Evolutionary conservation across 2,329 filamentous ascomycete species (phyloP), one percentile per base, ranked within the genome.

Genomic region (Cytospora schulzeri): DNA sequence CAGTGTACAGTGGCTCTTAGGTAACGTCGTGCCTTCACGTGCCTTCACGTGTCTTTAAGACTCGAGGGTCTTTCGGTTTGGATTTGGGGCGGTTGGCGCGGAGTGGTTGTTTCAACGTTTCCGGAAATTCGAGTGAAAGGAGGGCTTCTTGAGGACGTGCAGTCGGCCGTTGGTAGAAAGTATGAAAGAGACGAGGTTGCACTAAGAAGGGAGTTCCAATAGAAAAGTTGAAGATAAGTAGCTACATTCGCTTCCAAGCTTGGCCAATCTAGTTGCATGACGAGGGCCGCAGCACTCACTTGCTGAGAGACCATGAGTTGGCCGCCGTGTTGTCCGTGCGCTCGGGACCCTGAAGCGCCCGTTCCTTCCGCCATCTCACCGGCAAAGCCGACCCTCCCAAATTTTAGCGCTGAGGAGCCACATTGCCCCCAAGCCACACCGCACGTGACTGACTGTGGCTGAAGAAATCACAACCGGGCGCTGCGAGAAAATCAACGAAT

Each of bases 211-310:
- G 17, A 48, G 61, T 61, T 66, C 48, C 59, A 62, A 64, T 60
- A 58, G 54, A 48, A 38, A 57, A 63, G 60, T 53, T 63, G 41
- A 57, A 55, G 64, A 63, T 52, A 58, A 64, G 53, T 57, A 38
- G 53, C 60, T 62, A 54, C 55, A 56, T 52, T 56, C 57, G 61
- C 35, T 45, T 57, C 59, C 48, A n/a, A 57, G 52, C 65, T 66
- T 66, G 65, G 62, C 65, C 65, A 66, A 29, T 56, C 48, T 57
- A 41, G 58, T 61, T 66, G 61, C 57, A 64, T 64, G 61, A 66
- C 45, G 53, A 66, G 57, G 64, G 61, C 38, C 60, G 29, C 38
- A 57, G 52, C 51, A 48, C 56, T 63, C 51, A 45, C 60, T 63
- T 26, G 35, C 52, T 55, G 50, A 45, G n/a, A 48, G 45, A 24